A percentile compares a stretch with the other conserved stretches of the same genome.
These are phyloP conservation scores for Phytophthora idaei DNA, from an alignment of 352 stramenopile species.

Conservation along the genomic window DNA sequence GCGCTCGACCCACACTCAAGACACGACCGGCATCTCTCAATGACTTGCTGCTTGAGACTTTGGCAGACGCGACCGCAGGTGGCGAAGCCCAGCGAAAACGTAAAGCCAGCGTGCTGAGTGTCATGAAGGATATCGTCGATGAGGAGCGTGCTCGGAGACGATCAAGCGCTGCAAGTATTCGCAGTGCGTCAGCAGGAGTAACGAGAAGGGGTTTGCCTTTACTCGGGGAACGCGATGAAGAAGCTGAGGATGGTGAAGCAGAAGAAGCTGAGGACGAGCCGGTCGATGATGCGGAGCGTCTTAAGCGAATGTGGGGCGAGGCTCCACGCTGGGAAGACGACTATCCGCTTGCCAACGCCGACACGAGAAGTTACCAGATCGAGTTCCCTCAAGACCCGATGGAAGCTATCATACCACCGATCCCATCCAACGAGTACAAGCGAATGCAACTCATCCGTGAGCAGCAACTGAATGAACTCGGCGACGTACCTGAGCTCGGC, in stretches of 20 bases:
- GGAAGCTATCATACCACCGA: conserved; percentile 35
- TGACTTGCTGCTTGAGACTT: conserved; percentile 39
- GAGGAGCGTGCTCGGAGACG: conserved; percentile 37
- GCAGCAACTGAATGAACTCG: conserved; percentile 52
- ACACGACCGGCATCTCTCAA: conserved; percentile 37
- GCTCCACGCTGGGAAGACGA: conserved; percentile 31
- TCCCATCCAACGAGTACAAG: conserved; percentile 49
- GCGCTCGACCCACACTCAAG: conserved; percentile 25
- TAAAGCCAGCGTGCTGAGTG: conserved; percentile 42
- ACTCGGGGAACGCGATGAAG: conserved; percentile 23
- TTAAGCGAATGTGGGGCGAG: conserved; percentile 29
- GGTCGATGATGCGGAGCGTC: conserved; percentile 21
- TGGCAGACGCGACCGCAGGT: conserved; percentile 32
- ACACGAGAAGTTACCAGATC: conserved; percentile 53
- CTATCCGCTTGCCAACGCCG: conserved; percentile 54
- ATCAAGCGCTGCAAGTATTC: conserved; percentile 29
- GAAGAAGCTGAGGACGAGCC: conserved; percentile 6
- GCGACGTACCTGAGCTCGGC: conserved; percentile 62
- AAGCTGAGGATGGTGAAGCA: conserved; percentile 5
- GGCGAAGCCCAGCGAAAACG: conserved; percentile 29
- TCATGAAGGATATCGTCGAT: conserved; percentile 55
- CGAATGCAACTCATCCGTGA: conserved; percentile 56
- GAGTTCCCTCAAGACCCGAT: conserved; percentile 38
- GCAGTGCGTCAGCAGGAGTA: conserved; percentile 16
- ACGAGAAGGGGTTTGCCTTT: conserved; percentile 16